phyloP scores from a whole-genome alignment of 208 protist genomes.

The Trypanosoma avium region DNA sequence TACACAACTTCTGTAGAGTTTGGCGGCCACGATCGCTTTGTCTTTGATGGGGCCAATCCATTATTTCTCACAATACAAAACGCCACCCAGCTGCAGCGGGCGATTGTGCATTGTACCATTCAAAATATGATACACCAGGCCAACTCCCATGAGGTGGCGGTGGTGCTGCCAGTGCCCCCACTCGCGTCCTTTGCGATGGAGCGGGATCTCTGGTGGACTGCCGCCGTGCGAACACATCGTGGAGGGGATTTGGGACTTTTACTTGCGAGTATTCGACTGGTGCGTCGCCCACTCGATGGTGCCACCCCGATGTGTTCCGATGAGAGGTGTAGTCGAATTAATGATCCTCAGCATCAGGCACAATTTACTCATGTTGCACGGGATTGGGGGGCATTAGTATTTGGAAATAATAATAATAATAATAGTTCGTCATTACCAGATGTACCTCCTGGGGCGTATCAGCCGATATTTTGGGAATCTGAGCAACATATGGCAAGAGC shows the following conservation, averaged over 20 bases:
- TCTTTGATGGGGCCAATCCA: slow-evolving; percentile 42
- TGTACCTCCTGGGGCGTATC: slow-evolving; percentile 58
- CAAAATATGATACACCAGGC: slow-evolving; percentile 48
- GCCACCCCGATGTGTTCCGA: slow-evolving; percentile 43
- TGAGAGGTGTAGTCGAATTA: slow-evolving; percentile 56
- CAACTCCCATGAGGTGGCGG: slow-evolving; percentile 52
- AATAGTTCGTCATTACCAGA: slow-evolving; percentile 55
- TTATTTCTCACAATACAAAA: slow-evolving; percentile 54
- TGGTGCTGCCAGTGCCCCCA: slow-evolving; percentile 60
- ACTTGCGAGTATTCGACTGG: slow-evolving; percentile 57
- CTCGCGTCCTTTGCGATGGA: slow-evolving; percentile 49
- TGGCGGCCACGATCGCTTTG: slow-evolving; percentile 48
- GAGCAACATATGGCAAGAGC: slow-evolving; percentile 57
- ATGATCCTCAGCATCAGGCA: slow-evolving; percentile 81
- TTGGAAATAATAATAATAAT: no score
- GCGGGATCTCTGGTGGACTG: slow-evolving; percentile 73
- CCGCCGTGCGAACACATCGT: slow-evolving; percentile 56
- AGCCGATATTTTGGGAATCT: slow-evolving; percentile 78
- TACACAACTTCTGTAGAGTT: slow-evolving; percentile 81
- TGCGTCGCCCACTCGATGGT: slow-evolving; percentile 47
- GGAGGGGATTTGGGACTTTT: slow-evolving; percentile 71
- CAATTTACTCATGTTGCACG: slow-evolving; percentile 63
- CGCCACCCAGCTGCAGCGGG: slow-evolving; percentile 32
- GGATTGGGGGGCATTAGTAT: slow-evolving; percentile 47
- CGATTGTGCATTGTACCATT: slow-evolving; percentile 68